Evolutionary conservation across 805 yeast genomes (phyloP), one percentile per base, ranked within the genome.

Genomic region (Kodamaea sagamina): DNA sequence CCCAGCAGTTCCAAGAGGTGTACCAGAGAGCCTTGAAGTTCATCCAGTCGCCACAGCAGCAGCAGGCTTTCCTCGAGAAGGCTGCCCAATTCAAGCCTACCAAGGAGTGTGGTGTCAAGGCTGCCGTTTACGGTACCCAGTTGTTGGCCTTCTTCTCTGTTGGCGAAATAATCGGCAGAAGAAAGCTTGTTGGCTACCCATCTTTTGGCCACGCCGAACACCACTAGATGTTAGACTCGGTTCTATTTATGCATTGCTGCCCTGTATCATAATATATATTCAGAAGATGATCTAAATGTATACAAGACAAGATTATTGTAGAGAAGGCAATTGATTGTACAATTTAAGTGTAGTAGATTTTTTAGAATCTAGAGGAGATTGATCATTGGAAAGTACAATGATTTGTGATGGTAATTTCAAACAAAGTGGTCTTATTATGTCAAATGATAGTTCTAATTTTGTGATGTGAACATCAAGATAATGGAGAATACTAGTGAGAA

Each of bases 141-240:
- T 71, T 92, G 43, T 74, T 87, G 53, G 99, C 97, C 51, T 78
- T 90, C 65, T 93, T 89, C 71, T 81, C 97, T 19, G 76, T 92
- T 36, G 99, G 99, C 64, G 99, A 93, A 78, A 81, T 90, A 55
- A 77, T 93, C 61, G 99, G 99, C 62, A 89, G 98, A 78, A 86
- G 98, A 77, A 81, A 86, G 60, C 57, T 93, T 48, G 86, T 89
- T 61, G 97, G 97, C 55, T 92, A 93, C 77, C 86, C 87, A 61
- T 59, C 75, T 12, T 75, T 68, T 54, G 82, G 80, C 49, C 79
- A 77, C 64, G 26, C 40, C 26, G 44, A 27, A 16, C 65, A 50
- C 58, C 67, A 47, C 35, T 49, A 47, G 38, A 47, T 36, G 18
- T 29, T 29, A 29, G 17, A 29, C 19, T 21, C 24, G 24, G 24